A percentile compares a stretch with the other conserved stretches of the same genome.
Evolutionary conservation across 2,329 filamentous ascomycete genomes (phyloP).

Genomic region (Monosporascus cannonballus): DNA sequence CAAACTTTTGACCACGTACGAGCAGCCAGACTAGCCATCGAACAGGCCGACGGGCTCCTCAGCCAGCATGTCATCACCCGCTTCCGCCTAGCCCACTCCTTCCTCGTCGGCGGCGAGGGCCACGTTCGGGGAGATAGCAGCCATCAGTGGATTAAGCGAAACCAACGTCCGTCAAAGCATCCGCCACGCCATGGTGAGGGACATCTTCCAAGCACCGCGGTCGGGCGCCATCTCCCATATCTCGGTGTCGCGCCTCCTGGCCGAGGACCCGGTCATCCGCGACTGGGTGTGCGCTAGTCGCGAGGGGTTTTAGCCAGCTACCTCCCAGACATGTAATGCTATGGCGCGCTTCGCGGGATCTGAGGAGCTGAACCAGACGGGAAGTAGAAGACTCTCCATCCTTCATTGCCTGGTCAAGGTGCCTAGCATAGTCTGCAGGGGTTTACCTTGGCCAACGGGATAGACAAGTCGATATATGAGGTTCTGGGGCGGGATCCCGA

Average conservation of each 20-base stretch:
- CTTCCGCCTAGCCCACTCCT: conserved; percentile 15
- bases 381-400: background rate
- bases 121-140: conserved; percentile 16
- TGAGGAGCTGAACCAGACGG: conserved; percentile 14
- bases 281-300: conserved; percentile 13
- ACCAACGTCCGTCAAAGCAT: conserved; percentile 11
- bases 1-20: background rate
- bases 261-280: conserved; percentile 11
- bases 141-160: conserved; percentile 8
- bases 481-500: conserved; percentile 12
- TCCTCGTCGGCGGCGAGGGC: conserved; percentile 13
- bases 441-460: conserved; percentile 12
- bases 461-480: conserved; percentile 13
- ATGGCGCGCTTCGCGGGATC: conserved; percentile 11
- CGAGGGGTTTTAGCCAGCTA: conserved; percentile 16
- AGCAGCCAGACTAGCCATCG: background rate
- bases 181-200: conserved; percentile 7
- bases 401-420: background rate
- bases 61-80: conserved; percentile 19
- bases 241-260: conserved; percentile 12
- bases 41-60: conserved; percentile 16
- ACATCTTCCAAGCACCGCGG: conserved; percentile 11
- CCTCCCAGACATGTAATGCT: conserved; percentile 12
- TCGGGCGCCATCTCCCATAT: conserved; percentile 12
- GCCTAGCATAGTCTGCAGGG: conserved; percentile 4